Evolutionary conservation across 768 basidiomycete species (phyloP).

Genomic region (Bullera alba): DNA sequence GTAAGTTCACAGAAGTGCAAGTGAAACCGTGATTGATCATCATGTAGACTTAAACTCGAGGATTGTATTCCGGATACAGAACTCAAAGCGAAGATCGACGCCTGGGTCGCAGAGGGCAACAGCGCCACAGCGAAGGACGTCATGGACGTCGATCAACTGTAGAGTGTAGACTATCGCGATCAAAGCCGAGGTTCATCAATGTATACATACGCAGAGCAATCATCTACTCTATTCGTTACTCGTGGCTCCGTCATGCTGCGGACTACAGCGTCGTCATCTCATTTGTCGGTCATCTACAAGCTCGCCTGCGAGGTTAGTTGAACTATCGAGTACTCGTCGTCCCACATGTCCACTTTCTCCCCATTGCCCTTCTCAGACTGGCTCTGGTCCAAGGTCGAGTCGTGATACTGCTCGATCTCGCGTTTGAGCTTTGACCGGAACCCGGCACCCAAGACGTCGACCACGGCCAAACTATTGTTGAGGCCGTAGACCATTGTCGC

Average conservation of each 20-base stretch:
- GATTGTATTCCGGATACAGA: slow-evolving; percentile 54
- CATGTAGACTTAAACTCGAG: slow-evolving; percentile 35
- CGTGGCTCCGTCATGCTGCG: too few relatives aligned
- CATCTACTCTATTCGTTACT: too few relatives aligned
- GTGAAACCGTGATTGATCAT: slow-evolving; percentile 2
- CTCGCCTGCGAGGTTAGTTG: too few relatives aligned
- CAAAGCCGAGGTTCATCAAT: background rate
- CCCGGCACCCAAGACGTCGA: slow-evolving; percentile 79
- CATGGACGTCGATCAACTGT: slow-evolving; percentile 40
- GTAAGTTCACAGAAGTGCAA: slow-evolving; percentile 51
- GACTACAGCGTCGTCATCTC: too few relatives aligned
- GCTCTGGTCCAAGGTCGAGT: too few relatives aligned
- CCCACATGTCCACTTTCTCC: background rate
- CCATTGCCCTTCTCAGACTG: background rate
- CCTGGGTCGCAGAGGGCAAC: slow-evolving; percentile 58
- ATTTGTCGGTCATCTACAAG: too few relatives aligned
- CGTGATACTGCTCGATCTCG: too few relatives aligned
- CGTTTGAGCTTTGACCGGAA: slow-evolving; percentile 56
- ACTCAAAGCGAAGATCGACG: slow-evolving; percentile 67
- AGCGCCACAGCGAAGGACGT: slow-evolving; percentile 23
- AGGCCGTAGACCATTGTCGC: slow-evolving; percentile 88
- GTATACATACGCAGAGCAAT: background rate
- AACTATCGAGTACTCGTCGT: background rate
- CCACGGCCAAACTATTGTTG: slow-evolving; percentile 71
- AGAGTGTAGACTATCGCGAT: slow-evolving; percentile 2